Conservation (phyloP, 768 basidiomycete genomes). For the Sutorius australiensis region DNA sequence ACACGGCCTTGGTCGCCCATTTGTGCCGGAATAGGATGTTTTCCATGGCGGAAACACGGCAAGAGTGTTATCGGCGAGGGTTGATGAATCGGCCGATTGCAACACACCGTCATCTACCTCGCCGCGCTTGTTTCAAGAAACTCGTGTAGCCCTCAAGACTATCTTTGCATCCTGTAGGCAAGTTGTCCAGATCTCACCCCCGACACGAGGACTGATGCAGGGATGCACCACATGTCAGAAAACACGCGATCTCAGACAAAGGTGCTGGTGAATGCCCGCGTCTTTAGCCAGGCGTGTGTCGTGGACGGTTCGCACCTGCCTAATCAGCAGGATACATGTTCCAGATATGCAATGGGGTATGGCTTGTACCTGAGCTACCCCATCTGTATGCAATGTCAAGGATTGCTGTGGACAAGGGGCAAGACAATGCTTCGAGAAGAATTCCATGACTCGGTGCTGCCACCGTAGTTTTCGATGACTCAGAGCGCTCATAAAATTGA, state of each 20-base stretch:
- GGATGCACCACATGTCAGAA: neutral
- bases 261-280: neutral
- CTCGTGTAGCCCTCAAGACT: neutral
- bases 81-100: neutral
- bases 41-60: neutral
- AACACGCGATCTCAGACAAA: constrained; percentile 1
- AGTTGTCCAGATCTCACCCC: neutral
- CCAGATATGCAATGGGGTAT: neutral
- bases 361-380: neutral
- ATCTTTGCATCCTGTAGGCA: neutral
- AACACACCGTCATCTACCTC: neutral
- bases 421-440: neutral
- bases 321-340: neutral
- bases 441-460: neutral
- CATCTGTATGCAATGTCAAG: neutral
- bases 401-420: constrained; percentile 5
- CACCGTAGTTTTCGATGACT: neutral
- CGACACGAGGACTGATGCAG: neutral
- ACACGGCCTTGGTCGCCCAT: neutral
- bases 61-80: neutral
- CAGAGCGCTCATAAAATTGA: neutral
- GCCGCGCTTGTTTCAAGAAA: neutral
- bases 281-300: neutral
- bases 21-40: neutral
- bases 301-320: neutral